phyloP scores from a whole-genome alignment of 1,284 basidiomycete genomes.

The Puccinia horiana region DNA sequence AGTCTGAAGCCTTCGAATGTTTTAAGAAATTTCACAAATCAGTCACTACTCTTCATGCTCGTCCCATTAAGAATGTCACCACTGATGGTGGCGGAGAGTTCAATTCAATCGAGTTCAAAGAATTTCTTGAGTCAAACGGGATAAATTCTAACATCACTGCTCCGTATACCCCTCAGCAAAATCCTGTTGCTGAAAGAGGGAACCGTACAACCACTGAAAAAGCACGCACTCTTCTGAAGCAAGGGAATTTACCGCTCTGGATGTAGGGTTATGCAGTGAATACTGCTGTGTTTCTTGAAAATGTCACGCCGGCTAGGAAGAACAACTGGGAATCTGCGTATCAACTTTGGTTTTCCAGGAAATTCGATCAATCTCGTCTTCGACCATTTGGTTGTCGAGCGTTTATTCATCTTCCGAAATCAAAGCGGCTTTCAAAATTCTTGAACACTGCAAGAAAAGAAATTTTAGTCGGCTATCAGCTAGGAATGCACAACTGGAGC shows the following conservation, averaged over 20 bases:
- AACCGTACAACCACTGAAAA: slow-evolving; percentile 6
- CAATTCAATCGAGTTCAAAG: too few species aligned
- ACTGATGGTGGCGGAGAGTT: too few species aligned
- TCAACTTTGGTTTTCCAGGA: neutral
- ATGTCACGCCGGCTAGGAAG: neutral
- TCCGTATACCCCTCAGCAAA: slow-evolving; percentile 1
- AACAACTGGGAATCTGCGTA: neutral
- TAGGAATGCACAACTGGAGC: slow-evolving; percentile 1
- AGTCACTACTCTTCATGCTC: neutral
- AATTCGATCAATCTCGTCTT: neutral
- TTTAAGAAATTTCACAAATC: neutral
- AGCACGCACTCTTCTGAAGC: neutral
- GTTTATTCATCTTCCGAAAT: neutral
- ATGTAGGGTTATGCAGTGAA: neutral
- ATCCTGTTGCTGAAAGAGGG: slow-evolving; percentile 1
- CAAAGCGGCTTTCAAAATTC: neutral
- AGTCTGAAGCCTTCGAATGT: neutral
- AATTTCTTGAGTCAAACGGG: neutral
- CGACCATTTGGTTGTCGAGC: slow-evolving; percentile 6
- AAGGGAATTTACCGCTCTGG: neutral
- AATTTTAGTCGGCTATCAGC: slow-evolving; percentile 12
- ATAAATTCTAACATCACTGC: neutral
- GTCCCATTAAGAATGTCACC: too few species aligned
- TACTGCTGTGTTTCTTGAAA: slow-evolving; percentile 1
- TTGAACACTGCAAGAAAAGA: neutral